Evolutionary conservation across 768 basidiomycete species (phyloP).

Genomic region (Favolaschia claudopus): DNA sequence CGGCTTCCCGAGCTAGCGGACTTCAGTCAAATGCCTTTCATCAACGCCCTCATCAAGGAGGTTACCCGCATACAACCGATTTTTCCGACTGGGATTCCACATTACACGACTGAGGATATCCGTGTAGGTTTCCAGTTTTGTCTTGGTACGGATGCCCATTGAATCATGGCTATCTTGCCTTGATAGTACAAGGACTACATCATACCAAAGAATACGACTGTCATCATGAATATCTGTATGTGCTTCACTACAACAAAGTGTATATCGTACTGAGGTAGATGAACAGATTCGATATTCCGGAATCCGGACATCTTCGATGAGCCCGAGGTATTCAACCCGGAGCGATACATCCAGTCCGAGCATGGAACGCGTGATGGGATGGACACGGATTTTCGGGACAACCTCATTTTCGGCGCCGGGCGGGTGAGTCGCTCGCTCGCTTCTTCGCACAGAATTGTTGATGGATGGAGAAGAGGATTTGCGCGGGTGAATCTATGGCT

Average conservation of each 20-base stretch:
- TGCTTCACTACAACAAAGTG: neutral
- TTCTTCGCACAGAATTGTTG: neutral
- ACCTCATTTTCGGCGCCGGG: conserved; percentile 23
- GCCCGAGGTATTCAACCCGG: conserved; percentile 27
- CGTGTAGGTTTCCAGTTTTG: neutral
- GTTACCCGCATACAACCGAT: conserved; percentile 14
- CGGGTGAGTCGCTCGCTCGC: conserved; percentile 7
- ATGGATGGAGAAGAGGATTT: conserved; percentile 25
- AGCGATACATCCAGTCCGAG: conserved; percentile 22
- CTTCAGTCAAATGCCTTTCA: conserved; percentile 25
- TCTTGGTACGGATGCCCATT: neutral
- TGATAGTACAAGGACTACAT: conserved; percentile 23
- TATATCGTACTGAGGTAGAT: too few relatives aligned
- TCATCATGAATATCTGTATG: conserved; percentile 28
- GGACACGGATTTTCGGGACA: conserved; percentile 24
- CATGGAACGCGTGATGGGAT: conserved; percentile 24
- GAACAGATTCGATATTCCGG: conserved; percentile 28
- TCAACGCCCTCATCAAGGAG: conserved; percentile 28
- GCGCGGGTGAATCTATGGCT: conserved; percentile 24
- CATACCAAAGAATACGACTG: conserved; percentile 22
- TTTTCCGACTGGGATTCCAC: conserved; percentile 18
- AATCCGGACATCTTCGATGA: conserved; percentile 27
- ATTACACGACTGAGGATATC: conserved; percentile 13
- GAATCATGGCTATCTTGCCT: neutral
- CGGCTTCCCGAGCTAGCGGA: conserved; percentile 29